Evolutionary conservation across 345 rosid genomes (phyloP).

Genomic region (Hypericum androsaemum): DNA sequence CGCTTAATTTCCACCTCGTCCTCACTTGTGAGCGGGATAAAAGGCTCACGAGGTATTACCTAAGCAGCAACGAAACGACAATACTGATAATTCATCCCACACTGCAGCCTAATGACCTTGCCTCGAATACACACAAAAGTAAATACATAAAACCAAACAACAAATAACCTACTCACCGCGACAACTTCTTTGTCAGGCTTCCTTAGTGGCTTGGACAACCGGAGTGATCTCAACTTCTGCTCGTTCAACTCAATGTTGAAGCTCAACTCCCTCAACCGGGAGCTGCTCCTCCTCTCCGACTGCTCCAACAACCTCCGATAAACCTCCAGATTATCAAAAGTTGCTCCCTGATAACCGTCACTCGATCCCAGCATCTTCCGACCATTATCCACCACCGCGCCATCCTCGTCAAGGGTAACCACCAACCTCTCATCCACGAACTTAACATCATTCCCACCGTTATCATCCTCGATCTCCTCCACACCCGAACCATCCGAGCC

Average conservation of each 20-base stretch:
- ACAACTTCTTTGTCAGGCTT: constrained; percentile 32
- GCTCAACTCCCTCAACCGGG: constrained; percentile 31
- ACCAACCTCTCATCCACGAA: constrained; percentile 32
- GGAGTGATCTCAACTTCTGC: constrained; percentile 28
- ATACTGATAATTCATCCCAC: no score
- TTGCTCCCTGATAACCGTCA: constrained; percentile 26
- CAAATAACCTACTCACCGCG: constrained; percentile 20
- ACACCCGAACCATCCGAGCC: constrained; percentile 47
- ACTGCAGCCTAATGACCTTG: no score
- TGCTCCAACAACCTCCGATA: constrained; percentile 55
- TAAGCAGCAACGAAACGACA: constrained; percentile 15
- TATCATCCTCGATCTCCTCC: constrained; percentile 32
- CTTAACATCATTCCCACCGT: constrained; percentile 13
- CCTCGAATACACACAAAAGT: no score
- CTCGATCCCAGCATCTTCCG: constrained; percentile 33
- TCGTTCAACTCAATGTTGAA: constrained; percentile 51
- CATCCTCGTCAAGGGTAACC: constrained; percentile 32
- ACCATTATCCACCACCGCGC: constrained; percentile 29
- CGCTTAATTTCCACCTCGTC: constrained; percentile 47
- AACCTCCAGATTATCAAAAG: constrained; percentile 28
- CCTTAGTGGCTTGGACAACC: constrained; percentile 33
- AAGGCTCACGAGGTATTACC: constrained; percentile 54
- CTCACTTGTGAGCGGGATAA: constrained; percentile 61
- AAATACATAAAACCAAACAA: no score
- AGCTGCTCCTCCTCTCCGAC: constrained; percentile 38